Evolutionary conservation across 257 asterid species (phyloP), one percentile per base, ranked within the genome.

Genomic region (Scutellaria barbata): DNA sequence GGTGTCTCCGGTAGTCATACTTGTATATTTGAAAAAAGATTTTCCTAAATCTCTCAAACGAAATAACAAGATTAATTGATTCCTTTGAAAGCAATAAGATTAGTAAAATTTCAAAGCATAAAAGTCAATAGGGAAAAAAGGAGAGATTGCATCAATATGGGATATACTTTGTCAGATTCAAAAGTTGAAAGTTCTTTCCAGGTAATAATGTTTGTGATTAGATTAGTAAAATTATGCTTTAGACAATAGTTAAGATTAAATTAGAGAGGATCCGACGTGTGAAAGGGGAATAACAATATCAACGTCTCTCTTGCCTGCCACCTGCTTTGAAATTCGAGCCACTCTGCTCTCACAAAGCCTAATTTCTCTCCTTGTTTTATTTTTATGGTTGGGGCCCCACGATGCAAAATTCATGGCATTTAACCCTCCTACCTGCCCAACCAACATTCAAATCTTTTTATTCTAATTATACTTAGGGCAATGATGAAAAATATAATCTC

Each of bases 241-340:
- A 30, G 35, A 30, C 5, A 30, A 4, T 30, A 30, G 5, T 30
- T 30, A 30, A 5, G 18, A 48, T 71, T 65, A 60, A 62, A 72
- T 60, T 25, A 62, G 6, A 42, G 39, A 2, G 13, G 1, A 48
- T 57, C 62, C 73, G 37, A 70, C 72, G 78, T 73, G 80, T 41
- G 70, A 67, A 39, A 48, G 39, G 6, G 63, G 45, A 47, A 52
- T 65, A 30, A 63, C 68, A 67, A 41, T 14, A 71, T 50, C 79
- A 79, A 83, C 81, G 81, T 73, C 79, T 79, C 73, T 73, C 73
- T 76, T 22, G 57, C 55, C 69, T 51, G 22, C 18, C 60, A 63
- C 14, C 60, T 9, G 60, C 56, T 62, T 82, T 8, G 81, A 39
- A 69, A 16, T 46, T 82, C 80, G 86, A 57, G 81, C 82, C 54